Base-by-base conservation (phyloP, 2,329 filamentous ascomycete genomes). In the Periconia digitata region DNA sequence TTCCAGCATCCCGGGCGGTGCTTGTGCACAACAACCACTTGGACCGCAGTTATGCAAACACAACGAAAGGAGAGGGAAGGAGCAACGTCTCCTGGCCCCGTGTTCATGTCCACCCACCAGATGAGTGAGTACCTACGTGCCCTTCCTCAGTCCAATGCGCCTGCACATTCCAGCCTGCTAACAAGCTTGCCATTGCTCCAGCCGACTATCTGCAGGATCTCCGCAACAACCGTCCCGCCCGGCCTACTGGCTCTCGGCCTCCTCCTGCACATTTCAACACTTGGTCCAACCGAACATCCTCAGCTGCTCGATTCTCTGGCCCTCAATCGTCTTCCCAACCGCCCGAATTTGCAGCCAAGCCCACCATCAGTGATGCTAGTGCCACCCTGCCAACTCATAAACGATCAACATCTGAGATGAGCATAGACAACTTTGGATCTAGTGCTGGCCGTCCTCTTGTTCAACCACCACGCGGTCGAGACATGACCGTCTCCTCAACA, bases 211-310 rank as follows among this genome's bases (percentile, higher is more conserved):
- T 91, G 29, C 78, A 85, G 58, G 83, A 85, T 57, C 80, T 92
- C 29, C 85, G 89, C 58, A 83, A 80, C 58, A 87, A 82, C 70
- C 84, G 85, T 43, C 76, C 84, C 47, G 77, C 80, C 29, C 81
- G 88, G 47, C 88, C 88, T 8, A 86, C 83, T 47, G 87, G 88
- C 53, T 86, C 87, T 42, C 79, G 88, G 55, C 87, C 87, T 50
- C 80, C 79, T 39, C 83, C 83, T 10, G 72, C 76, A 18, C 79
- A 76, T 54, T 71, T 76, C 56, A 59, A 67, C 58, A 71, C 59
- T 15, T 69, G 66, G 67, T 64, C 67, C 2, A 67, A 51, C 36
- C 62, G 65, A 56, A 55, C 58, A 8, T 56, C 44, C 22, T 32
- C 27, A 32, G 27, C n/a, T n/a, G 48, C 55, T 40, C 59, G 57